Evolutionary conservation across 768 basidiomycete species (phyloP).

Genomic region (Trametes meyenii): DNA sequence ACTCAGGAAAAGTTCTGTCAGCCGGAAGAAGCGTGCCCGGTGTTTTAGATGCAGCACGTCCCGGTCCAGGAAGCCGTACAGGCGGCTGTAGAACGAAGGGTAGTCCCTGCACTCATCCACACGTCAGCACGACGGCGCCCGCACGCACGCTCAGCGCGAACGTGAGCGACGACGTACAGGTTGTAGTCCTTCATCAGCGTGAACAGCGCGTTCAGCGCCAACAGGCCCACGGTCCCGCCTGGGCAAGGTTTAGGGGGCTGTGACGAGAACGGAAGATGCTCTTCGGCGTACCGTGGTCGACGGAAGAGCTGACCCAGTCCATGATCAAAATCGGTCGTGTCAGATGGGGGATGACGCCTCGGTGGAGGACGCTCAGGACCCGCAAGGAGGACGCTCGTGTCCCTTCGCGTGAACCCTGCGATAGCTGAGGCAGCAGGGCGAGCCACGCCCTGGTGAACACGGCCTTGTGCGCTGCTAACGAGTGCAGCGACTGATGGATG

Average conservation of each 20-base stretch:
- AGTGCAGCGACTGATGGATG: constrained; percentile 76
- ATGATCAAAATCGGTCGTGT: constrained; percentile 79
- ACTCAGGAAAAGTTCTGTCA: constrained; percentile 87
- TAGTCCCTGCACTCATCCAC: constrained; percentile 70
- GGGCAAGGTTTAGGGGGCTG: constrained; percentile 1
- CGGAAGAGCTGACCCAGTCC: constrained; percentile 88
- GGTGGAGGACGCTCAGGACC: constrained; percentile 78
- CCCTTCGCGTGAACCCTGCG: constrained; percentile 35
- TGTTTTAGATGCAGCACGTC: constrained; percentile 91
- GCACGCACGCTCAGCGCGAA: not conserved
- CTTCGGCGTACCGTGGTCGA: constrained; percentile 66
- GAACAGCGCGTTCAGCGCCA: constrained; percentile 91
- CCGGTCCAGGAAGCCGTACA: constrained; percentile 88
- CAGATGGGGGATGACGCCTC: constrained; percentile 80
- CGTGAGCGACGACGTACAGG: constrained; percentile 56
- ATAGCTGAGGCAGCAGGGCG: constrained; percentile 63
- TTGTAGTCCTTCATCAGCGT: constrained; percentile 92
- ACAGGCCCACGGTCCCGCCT: constrained; percentile 85
- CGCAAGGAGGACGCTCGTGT: constrained; percentile 51
- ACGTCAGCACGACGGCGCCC: not conserved
- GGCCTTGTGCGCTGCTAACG: constrained; percentile 74
- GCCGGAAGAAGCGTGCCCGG: constrained; percentile 91
- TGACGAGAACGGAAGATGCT: not conserved
- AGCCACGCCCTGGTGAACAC: constrained; percentile 87
- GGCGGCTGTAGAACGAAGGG: constrained; percentile 89